Evolutionary conservation across 1,139 yeast genomes (phyloP).

Genomic region (Lodderomyces pseudojiufengensis): DNA sequence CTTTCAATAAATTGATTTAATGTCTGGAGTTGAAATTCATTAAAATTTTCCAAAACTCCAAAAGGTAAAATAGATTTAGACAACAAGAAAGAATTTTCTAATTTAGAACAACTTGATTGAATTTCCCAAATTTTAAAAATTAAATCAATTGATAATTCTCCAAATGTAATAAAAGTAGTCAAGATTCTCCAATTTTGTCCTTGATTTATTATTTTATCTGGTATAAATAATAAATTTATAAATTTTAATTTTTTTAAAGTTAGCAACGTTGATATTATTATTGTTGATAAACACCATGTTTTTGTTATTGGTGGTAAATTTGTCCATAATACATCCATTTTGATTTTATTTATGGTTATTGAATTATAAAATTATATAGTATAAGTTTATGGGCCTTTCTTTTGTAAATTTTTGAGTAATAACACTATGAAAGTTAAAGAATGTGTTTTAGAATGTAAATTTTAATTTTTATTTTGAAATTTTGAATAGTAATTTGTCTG

Average conservation of each 20-base stretch:
- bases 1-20: conserved; percentile 17
- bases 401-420: too few species aligned
- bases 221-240: conserved; percentile 18
- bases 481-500: too few species aligned
- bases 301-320: conserved; percentile 33
- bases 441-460: too few species aligned
- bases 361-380: too few species aligned
- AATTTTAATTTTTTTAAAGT: conserved; percentile 16
- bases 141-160: conserved; percentile 23
- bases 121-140: conserved; percentile 19
- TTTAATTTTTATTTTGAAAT: too few species aligned
- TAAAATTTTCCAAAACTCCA: conserved; percentile 18
- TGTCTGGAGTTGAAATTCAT: too few species aligned
- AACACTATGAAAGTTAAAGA: too few species aligned
- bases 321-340: conserved; percentile 14
- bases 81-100: conserved; percentile 6
- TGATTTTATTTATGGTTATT: background rate
- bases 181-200: conserved; percentile 37
- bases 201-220: conserved; percentile 22
- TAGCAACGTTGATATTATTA: conserved; percentile 18
- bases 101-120: conserved; percentile 6
- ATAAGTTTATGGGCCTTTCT: too few species aligned
- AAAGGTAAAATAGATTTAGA: conserved; percentile 18
- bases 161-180: conserved; percentile 33
- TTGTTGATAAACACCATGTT: conserved; percentile 24